Percentiles rank a stretch among this genome's conserved stretches.
phyloP scores from a whole-genome alignment of 163 green algal genomes.

The Trebouxiophyceae sp. region DNA sequence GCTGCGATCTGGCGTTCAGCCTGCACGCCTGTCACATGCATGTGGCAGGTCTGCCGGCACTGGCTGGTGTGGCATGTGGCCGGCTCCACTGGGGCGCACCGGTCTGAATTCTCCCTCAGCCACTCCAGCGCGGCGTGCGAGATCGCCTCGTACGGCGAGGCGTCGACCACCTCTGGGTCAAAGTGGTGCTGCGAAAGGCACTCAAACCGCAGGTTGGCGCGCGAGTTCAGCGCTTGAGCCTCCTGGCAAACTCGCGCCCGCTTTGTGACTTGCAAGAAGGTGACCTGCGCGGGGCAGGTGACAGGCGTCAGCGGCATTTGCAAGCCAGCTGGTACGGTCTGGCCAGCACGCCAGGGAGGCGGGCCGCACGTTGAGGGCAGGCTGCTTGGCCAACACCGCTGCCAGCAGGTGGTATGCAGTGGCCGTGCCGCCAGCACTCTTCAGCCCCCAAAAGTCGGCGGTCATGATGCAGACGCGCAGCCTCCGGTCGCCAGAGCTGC shows the following conservation, averaged over 20 bases:
- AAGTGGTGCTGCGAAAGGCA: constrained; percentile 7
- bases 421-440: constrained; percentile 13
- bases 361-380: background rate
- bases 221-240: background rate
- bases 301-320: background rate
- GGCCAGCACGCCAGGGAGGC: background rate
- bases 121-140: constrained; percentile 4
- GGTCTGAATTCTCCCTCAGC: background rate
- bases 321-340: background rate
- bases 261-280: background rate
- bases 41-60: background rate
- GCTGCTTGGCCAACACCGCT: background rate
- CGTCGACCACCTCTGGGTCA: constrained; percentile 4
- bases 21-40: too few relatives aligned
- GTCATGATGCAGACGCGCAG: constrained; percentile 16
- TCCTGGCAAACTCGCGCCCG: background rate
- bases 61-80: too few relatives aligned
- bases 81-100: too few relatives aligned
- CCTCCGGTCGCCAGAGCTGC: background rate
- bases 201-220: background rate
- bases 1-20: too few relatives aligned
- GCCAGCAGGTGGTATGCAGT: constrained; percentile 22
- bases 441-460: constrained; percentile 18
- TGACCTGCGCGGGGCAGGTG: background rate
- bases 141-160: background rate